These are phyloP conservation scores for Rhodotorula sp. DNA, from an alignment of 1,284 basidiomycete genomes.

Conservation along the genomic window DNA sequence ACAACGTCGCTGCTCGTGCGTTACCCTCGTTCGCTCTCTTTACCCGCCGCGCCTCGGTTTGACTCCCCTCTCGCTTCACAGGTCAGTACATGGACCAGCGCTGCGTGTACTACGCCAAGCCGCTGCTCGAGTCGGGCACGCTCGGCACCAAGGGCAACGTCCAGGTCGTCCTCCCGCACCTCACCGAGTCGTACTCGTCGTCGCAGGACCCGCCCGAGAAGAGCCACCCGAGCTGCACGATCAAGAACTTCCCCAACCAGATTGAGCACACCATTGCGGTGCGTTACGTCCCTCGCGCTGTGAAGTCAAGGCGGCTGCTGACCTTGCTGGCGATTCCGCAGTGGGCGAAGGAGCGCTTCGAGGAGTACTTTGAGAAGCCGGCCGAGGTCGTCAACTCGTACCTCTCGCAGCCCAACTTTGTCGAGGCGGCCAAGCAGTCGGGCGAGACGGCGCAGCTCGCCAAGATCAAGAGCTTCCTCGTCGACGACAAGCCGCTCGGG, in stretches of 20 bases:
- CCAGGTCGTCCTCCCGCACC: constrained; percentile 90
- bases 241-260: constrained; percentile 98
- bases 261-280: constrained; percentile 99
- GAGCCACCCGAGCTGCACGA: constrained; percentile 94
- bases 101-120: constrained; percentile 96
- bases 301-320: neutral
- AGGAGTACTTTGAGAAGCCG: constrained; percentile 91
- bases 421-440: constrained; percentile 73
- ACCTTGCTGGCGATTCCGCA: constrained; percentile 47
- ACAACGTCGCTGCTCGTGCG: constrained; percentile 90
- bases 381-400: constrained; percentile 94
- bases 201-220: constrained; percentile 99
- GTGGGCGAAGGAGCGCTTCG: constrained; percentile 95
- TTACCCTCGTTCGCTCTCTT: constrained; percentile 30
- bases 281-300: constrained; percentile 28
- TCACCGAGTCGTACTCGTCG: constrained; percentile 97
- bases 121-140: constrained; percentile 94
- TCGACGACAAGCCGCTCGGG: constrained; percentile 87
- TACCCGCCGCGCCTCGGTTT: constrained; percentile 55
- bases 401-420: constrained; percentile 92
- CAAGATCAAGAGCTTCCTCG: constrained; percentile 87
- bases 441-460: constrained; percentile 88
- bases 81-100: constrained; percentile 95
- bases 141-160: constrained; percentile 98
- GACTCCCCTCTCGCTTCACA: neutral